A percentile compares a stretch with the other conserved stretches of the same genome.
phyloP scores from a whole-genome alignment of 306 rosid genomes.

The Cyamopsis tetragonoloba region DNA sequence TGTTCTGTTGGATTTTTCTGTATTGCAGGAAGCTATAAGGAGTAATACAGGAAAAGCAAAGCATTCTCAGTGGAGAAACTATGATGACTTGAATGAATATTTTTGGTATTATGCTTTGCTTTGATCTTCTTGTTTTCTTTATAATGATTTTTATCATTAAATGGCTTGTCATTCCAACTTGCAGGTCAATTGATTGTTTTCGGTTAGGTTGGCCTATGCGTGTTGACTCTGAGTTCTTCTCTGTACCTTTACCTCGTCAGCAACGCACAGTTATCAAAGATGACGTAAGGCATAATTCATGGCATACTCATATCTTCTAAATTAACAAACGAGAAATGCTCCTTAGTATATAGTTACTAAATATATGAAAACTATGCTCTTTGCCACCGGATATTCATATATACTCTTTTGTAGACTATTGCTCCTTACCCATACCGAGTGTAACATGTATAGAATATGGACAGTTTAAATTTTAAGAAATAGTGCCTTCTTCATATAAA shows the following conservation, averaged over 20 bases:
- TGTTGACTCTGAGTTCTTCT: constrained; percentile 68
- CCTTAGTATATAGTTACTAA: background rate
- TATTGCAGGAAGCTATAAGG: constrained; percentile 60
- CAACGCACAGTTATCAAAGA: constrained; percentile 38
- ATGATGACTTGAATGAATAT: constrained; percentile 90
- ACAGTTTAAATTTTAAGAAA: too few relatives aligned
- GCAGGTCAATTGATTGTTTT: constrained; percentile 86
- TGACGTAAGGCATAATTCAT: constrained; percentile 47
- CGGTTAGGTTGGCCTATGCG: constrained; percentile 96
- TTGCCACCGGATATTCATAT: background rate
- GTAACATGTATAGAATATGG: background rate
- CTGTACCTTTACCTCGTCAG: constrained; percentile 31
- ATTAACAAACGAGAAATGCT: background rate
- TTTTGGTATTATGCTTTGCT: constrained; percentile 62
- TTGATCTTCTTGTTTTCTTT: background rate
- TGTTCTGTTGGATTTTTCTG: constrained; percentile 11
- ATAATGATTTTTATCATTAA: constrained; percentile 7
- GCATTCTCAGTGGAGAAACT: constrained; percentile 98
- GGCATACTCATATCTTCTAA: constrained; percentile 13
- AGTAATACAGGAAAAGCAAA: constrained; percentile 65
- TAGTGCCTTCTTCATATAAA: too few relatives aligned
- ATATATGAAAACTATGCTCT: background rate
- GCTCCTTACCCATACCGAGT: background rate
- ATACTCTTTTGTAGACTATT: background rate
- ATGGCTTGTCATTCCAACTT: constrained; percentile 25